A percentile compares a stretch with the other conserved stretches of the same genome.
Evolutionary conservation across 208 protist genomes (phyloP).

Genomic region (Crithidia bombi): DNA sequence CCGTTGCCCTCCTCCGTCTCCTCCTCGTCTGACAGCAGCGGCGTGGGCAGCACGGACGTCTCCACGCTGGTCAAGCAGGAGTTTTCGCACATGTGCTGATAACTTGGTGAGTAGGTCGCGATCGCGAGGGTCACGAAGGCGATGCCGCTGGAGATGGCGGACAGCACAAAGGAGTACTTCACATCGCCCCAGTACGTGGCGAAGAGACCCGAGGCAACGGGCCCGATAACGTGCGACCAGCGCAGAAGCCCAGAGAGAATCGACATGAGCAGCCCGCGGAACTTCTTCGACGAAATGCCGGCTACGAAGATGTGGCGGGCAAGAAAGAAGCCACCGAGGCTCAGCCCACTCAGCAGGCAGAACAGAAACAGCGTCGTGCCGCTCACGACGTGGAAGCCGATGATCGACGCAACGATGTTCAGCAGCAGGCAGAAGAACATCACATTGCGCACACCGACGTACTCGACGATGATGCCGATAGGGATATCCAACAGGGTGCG

Average conservation of each 20-base stretch:
- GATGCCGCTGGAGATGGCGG: conserved; percentile 33
- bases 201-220: conserved; percentile 54
- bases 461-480: conserved; percentile 68
- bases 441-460: conserved; percentile 60
- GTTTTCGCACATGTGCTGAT: conserved; percentile 26
- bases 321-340: conserved; percentile 80
- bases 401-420: conserved; percentile 38
- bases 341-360: conserved; percentile 68
- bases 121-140: conserved; percentile 45
- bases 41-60: conserved; percentile 6
- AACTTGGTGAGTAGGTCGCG: conserved; percentile 20
- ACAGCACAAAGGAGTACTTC: conserved; percentile 65
- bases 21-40: conserved; percentile 16
- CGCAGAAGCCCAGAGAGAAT: conserved; percentile 79
- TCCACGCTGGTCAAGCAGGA: conserved; percentile 23
- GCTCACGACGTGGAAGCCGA: conserved; percentile 41
- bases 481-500: conserved; percentile 73
- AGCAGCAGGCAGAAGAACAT: conserved; percentile 62
- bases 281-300: conserved; percentile 60
- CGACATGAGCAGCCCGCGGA: conserved; percentile 79
- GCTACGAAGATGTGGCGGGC: conserved; percentile 83
- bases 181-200: conserved; percentile 43
- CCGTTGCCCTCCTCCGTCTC: background rate
- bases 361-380: conserved; percentile 41
- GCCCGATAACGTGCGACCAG: conserved; percentile 79